Conservation (phyloP, 352 stramenopile genomes). For the Globisporangium orthogonon region DNA sequence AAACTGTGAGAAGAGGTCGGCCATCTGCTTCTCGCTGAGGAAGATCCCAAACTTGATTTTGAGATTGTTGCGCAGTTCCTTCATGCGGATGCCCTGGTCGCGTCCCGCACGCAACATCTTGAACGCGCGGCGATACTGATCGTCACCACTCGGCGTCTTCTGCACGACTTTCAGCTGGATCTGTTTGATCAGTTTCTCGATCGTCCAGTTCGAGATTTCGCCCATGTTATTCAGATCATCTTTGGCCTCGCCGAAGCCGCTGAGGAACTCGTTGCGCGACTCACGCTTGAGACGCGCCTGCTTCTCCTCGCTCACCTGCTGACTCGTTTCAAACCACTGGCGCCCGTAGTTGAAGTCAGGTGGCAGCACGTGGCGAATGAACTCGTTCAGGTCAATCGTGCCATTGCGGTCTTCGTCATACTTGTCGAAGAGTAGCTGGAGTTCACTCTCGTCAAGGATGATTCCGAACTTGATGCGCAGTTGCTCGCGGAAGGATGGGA, state of each 20-base stretch:
- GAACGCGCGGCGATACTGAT: slow-evolving; percentile 75
- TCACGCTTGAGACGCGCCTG: slow-evolving; percentile 42
- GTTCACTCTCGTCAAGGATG: slow-evolving; percentile 63
- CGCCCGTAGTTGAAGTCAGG: slow-evolving; percentile 68
- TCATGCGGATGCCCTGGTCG: slow-evolving; percentile 61
- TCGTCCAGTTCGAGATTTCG: slow-evolving; percentile 51
- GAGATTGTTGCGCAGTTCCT: slow-evolving; percentile 70
- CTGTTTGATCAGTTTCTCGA: slow-evolving; percentile 57
- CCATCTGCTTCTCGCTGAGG: slow-evolving; percentile 66
- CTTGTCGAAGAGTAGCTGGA: slow-evolving; percentile 78
- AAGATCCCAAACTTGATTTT: slow-evolving; percentile 78
- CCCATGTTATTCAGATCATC: slow-evolving; percentile 36
- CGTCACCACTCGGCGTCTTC: slow-evolving; percentile 65
- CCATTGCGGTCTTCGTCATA: slow-evolving; percentile 79
- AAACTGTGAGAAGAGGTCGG: slow-evolving; percentile 54
- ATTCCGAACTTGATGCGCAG: slow-evolving; percentile 77
- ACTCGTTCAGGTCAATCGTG: slow-evolving; percentile 79
- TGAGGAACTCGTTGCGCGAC: slow-evolving; percentile 60
- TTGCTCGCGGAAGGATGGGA: slow-evolving; percentile 65
- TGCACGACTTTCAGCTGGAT: slow-evolving; percentile 79
- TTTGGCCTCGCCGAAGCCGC: slow-evolving; percentile 19
- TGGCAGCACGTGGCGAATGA: slow-evolving; percentile 69
- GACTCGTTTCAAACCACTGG: slow-evolving; percentile 73
- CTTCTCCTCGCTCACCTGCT: slow-evolving; percentile 63
- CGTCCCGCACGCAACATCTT: slow-evolving; percentile 69